Evolutionary conservation across 495 filamentous ascomycete species (phyloP), one percentile per base, ranked within the genome.

Genomic region (Parathielavia appendiculata): DNA sequence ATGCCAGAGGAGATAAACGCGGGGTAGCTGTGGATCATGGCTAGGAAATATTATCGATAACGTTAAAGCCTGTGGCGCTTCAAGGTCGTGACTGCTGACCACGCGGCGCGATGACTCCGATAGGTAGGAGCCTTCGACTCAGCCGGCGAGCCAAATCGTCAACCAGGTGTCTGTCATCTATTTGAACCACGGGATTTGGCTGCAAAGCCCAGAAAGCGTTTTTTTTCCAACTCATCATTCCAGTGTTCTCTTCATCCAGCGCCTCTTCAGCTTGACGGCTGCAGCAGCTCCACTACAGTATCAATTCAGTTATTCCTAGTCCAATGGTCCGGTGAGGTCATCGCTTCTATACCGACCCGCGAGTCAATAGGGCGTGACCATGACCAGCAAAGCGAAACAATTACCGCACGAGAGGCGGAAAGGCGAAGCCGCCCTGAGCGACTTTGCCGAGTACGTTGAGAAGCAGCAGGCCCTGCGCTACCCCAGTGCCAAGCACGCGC

Each of bases 361-460:
- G 14, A 20, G 17, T 35, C 23, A 40, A 23, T 34, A 51, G 46
- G 66, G 67, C 69, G 60, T 20, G n/a, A 40, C 22, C 10, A 86
- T 86, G 84, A 67, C 81, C 20, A 73, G 69, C 35, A 80, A 80
- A 74, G 70, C 75, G 14, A 91, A 86, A 73, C 81, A 84, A 63
- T 75, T 83, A 55, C 76, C 81, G 8, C 85, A 90, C 64, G 91
- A 95, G 72, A 81, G 88, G 64, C 86, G 88, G 66, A 86, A 89
- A 79, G 91, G 91, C 61, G 91, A 96, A 74, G 80, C 88, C 54
- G 93, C 93, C 19, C 79, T 98, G 58, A 92, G 88, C 78, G 93
- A 97, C 63, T 98, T 98, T 68, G 91, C 95, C 69, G 93, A 97
- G 71, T 97, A 96, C 63, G 95, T 96, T 57, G 91, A 97, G 71